Percentiles rank a stretch among this genome's conserved stretches.
These are phyloP conservation scores for Phytopythium montanum DNA, from an alignment of 352 stramenopile species.

Conservation along the genomic window DNA sequence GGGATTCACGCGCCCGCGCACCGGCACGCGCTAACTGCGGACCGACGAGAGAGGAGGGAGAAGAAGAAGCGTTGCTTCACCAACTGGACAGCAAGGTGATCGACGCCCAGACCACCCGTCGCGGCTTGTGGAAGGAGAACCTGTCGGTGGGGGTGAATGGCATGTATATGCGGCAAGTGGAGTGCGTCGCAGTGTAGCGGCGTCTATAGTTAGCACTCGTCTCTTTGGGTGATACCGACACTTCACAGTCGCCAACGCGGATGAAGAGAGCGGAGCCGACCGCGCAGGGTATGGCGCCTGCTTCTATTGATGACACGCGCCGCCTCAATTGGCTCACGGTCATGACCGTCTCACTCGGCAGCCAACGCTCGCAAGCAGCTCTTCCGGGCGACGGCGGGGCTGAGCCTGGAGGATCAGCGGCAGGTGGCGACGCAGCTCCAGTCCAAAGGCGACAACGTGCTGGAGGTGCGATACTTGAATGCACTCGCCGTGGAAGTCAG, in stretches of 20 bases:
- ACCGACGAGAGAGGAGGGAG: too few species aligned
- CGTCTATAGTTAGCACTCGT: neutral
- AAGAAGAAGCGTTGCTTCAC: neutral
- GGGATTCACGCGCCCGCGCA: slow-evolving; percentile 62
- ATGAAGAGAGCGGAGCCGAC: slow-evolving; percentile 3
- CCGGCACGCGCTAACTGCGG: slow-evolving; percentile 45
- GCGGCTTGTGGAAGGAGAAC: neutral
- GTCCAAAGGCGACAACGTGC: slow-evolving; percentile 38
- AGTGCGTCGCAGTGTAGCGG: neutral
- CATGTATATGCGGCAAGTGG: neutral
- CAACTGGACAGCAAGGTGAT: too few species aligned
- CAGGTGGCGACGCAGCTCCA: slow-evolving; percentile 49
- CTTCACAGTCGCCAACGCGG: neutral
- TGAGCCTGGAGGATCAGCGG: slow-evolving; percentile 64
- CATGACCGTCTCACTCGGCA: neutral
- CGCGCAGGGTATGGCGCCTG: neutral
- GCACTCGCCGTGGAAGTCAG: neutral
- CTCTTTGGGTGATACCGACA: neutral
- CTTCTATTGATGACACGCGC: too few species aligned
- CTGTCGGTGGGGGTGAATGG: neutral
- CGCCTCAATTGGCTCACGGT: too few species aligned
- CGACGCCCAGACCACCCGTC: too few species aligned
- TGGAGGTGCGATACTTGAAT: slow-evolving; percentile 37
- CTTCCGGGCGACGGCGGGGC: slow-evolving; percentile 60
- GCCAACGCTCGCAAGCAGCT: slow-evolving; percentile 41